These are phyloP conservation scores for Trichoderma asperellum DNA, from an alignment of 2,329 filamentous ascomycete species.

Conservation along the genomic window DNA sequence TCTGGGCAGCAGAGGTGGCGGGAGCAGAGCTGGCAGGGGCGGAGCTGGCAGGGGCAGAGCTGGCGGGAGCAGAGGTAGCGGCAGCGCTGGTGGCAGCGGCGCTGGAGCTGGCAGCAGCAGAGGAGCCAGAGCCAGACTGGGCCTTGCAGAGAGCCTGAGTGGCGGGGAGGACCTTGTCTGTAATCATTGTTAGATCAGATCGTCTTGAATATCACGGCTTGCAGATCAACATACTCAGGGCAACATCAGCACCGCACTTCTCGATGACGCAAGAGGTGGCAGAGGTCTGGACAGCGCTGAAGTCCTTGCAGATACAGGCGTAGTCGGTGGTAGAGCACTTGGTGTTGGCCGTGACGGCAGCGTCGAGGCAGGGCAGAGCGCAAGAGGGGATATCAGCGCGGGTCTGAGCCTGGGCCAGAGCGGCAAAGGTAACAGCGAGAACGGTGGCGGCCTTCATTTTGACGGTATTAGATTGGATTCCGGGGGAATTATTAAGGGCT, in stretches of 20 bases:
- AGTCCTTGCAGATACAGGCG: conserved; percentile 43
- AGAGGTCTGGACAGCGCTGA: conserved; percentile 38
- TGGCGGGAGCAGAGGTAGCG: conserved; percentile 10
- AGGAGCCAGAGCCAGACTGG: conserved; percentile 8
- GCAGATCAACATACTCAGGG: conserved; percentile 43
- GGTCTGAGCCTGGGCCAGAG: conserved; percentile 43
- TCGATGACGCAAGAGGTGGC: conserved; percentile 45
- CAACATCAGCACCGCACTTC: conserved; percentile 44
- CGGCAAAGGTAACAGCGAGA: conserved; percentile 42
- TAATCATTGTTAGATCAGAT: background rate
- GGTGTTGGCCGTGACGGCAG: conserved; percentile 39
- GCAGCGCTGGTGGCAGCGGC: conserved; percentile 5
- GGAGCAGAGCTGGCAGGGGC: conserved; percentile 4
- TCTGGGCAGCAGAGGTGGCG: conserved; percentile 25
- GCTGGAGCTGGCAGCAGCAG: conserved; percentile 9
- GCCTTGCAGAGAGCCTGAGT: conserved; percentile 41
- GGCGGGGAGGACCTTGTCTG: conserved; percentile 48
- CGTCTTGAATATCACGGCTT: background rate
- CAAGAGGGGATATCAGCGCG: conserved; percentile 44
- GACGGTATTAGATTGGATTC: conserved; percentile 31
- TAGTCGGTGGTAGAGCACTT: conserved; percentile 42
- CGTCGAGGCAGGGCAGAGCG: conserved; percentile 44
- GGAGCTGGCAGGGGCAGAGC: conserved; percentile 9
- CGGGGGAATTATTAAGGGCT: conserved; percentile 6
- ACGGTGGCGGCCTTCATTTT: conserved; percentile 47